Percentiles rank a stretch among this genome's conserved stretches.
These are phyloP conservation scores for Colletotrichum sp. DNA, from an alignment of 2,329 filamentous ascomycete species.

Conservation along the genomic window DNA sequence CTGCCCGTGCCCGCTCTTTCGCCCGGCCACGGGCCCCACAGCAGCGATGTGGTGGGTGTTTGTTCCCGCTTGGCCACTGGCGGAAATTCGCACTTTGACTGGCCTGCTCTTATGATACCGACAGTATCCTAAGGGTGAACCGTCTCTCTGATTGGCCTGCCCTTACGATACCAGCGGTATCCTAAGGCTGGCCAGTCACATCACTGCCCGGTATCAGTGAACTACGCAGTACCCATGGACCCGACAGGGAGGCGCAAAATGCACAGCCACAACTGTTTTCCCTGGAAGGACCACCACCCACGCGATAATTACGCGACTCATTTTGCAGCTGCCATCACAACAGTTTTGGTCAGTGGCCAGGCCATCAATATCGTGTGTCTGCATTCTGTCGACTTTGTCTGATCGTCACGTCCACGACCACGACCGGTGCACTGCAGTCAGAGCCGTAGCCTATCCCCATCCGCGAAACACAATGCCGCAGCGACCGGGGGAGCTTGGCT, in stretches of 20 bases:
- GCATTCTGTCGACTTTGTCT: neutral
- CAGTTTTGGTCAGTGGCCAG: neutral
- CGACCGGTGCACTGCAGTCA: neutral
- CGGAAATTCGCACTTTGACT: too few species aligned
- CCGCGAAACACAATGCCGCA: neutral
- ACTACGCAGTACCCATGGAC: neutral
- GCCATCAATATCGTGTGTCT: neutral
- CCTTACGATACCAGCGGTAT: too few species aligned
- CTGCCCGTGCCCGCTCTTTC: slow-evolving; percentile 4
- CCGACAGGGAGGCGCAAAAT: neutral
- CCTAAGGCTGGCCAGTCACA: too few species aligned
- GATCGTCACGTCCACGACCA: neutral
- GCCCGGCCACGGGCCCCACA: slow-evolving; percentile 13
- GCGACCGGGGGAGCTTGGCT: neutral
- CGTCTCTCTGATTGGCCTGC: too few species aligned
- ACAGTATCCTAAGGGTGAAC: too few species aligned
- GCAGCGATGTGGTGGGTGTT: neutral
- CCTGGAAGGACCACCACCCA: neutral
- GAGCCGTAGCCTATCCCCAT: neutral
- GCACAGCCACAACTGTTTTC: neutral
- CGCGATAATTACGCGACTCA: neutral
- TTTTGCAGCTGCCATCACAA: neutral
- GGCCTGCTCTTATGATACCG: too few species aligned
- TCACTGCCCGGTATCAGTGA: too few species aligned
- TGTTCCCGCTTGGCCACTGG: neutral